Evolutionary conservation across 1,284 basidiomycete genomes (phyloP).

Genomic region (Rhodotorula sp.): DNA sequence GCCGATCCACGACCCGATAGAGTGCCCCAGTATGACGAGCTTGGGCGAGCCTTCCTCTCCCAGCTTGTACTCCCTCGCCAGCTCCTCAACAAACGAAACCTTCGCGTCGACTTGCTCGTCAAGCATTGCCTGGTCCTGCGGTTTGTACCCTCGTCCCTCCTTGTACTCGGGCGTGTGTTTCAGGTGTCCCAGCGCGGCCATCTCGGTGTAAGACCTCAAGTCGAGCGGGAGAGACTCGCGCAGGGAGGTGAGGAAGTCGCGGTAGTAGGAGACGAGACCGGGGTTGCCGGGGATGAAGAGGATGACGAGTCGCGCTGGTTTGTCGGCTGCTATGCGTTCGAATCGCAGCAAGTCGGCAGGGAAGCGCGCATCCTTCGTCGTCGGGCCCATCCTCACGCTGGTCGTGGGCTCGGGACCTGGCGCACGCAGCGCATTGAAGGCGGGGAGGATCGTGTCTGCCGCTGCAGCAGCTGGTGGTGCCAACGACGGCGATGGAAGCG

Average conservation of each 20-base stretch:
- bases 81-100: constrained; percentile 30
- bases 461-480: neutral
- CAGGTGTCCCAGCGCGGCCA: constrained; percentile 34
- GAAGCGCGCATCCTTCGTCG: neutral
- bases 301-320: constrained; percentile 16
- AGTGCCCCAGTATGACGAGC: constrained; percentile 37
- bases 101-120: constrained; percentile 39
- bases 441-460: constrained; percentile 4
- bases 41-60: constrained; percentile 3
- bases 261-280: constrained; percentile 33
- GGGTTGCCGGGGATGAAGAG: constrained; percentile 38
- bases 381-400: constrained; percentile 1
- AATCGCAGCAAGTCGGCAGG: constrained; percentile 15
- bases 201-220: constrained; percentile 4
- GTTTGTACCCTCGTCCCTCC: constrained; percentile 8
- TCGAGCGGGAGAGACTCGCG: constrained; percentile 8
- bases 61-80: constrained; percentile 4
- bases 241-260: constrained; percentile 16
- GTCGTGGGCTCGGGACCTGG: constrained; percentile 9
- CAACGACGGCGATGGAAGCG: neutral
- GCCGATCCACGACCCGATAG: constrained; percentile 33
- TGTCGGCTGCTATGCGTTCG: neutral
- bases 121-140: constrained; percentile 10
- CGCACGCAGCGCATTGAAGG: constrained; percentile 13
- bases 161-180: constrained; percentile 19